phyloP scores from a whole-genome alignment of 225 moss, liverwort and hornwort genomes.

The Straminergon stramineum region DNA sequence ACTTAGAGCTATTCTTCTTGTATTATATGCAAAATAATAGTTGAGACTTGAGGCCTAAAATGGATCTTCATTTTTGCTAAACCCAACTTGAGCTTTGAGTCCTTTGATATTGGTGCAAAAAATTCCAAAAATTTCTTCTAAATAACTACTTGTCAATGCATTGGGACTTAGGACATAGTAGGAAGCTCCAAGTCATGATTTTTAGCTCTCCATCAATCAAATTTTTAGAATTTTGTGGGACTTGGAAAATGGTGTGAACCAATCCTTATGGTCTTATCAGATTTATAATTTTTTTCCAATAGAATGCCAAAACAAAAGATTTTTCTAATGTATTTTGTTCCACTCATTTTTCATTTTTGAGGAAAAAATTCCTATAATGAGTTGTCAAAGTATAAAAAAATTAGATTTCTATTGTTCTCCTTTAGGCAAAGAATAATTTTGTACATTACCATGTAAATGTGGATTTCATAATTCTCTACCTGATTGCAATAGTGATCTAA shows the following conservation, averaged over 20 bases:
- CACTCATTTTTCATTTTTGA: too few species aligned
- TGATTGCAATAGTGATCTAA: neutral
- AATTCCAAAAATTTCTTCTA: neutral
- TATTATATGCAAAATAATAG: neutral
- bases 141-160: neutral
- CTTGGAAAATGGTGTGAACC: accelerated
- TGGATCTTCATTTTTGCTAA: accelerated
- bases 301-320: neutral
- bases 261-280: accelerated
- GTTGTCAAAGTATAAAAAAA: neutral
- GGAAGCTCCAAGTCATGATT: neutral
- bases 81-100: neutral
- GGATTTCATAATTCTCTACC: too few species aligned
- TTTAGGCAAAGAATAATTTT: too few species aligned
- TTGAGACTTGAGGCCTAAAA: neutral
- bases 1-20: neutral
- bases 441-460: neutral
- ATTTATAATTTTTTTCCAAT: neutral
- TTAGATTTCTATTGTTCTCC: neutral
- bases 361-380: accelerated
- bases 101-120: neutral
- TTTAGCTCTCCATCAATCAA: neutral
- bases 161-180: too few species aligned
- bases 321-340: neutral
- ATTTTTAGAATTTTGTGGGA: neutral